phyloP scores from a whole-genome alignment of 1,139 yeast species.

The Pneumocystis oryctolagi region DNA sequence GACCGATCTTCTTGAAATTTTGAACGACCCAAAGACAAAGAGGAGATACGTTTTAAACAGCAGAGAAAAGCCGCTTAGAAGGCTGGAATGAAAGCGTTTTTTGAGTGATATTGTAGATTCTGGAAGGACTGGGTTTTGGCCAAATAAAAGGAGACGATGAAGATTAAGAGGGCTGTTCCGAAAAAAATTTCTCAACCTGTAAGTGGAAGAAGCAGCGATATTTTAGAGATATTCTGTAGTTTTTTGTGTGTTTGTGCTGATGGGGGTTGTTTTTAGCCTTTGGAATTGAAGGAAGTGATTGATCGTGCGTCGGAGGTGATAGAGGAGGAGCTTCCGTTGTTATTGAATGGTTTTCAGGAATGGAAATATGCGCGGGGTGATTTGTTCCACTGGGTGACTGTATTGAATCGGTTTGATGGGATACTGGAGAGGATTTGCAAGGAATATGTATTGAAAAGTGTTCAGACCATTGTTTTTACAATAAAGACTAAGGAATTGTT shows the following conservation, averaged over 20 bases:
- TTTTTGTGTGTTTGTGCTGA: background rate
- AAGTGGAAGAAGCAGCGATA: background rate
- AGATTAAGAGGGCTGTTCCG: background rate
- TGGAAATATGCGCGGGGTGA: conserved; percentile 67
- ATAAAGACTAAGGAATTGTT: conserved; percentile 35
- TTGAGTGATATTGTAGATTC: background rate
- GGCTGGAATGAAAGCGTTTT: background rate
- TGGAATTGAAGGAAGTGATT: background rate
- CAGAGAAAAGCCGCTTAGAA: background rate
- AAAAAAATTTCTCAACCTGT: background rate
- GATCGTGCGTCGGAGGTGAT: background rate
- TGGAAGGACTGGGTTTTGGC: background rate
- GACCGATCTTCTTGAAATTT: background rate
- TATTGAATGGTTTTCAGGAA: background rate
- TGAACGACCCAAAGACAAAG: background rate
- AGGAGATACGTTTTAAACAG: background rate
- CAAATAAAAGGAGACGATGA: background rate
- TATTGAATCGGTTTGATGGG: conserved; percentile 60
- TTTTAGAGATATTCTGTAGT: background rate
- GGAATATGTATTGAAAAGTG: conserved; percentile 38
- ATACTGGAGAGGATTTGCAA: conserved; percentile 41
- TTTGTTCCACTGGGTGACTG: conserved; percentile 60
- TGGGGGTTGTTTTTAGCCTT: background rate
- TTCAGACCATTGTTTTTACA: conserved; percentile 9
- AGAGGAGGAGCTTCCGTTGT: background rate